A percentile compares a stretch with the other conserved stretches of the same genome.
These are phyloP conservation scores for Galerina sulciceps DNA, from an alignment of 768 basidiomycete genomes.

Conservation along the genomic window DNA sequence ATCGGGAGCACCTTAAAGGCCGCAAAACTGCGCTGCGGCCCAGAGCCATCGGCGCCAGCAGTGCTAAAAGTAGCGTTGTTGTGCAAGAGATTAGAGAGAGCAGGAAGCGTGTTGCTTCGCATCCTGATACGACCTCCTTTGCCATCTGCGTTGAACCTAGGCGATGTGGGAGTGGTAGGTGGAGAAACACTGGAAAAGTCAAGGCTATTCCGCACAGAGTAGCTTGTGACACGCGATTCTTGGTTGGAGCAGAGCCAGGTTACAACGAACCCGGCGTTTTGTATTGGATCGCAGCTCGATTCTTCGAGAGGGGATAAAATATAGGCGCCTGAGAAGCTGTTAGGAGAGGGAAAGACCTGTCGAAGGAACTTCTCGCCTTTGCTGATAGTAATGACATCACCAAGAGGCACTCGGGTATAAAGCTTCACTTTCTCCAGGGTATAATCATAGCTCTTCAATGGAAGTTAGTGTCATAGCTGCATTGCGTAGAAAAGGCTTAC, in stretches of 20 bases:
- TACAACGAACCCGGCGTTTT: slow-evolving; percentile 89
- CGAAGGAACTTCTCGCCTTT: slow-evolving; percentile 58
- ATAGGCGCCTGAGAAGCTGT: slow-evolving; percentile 72
- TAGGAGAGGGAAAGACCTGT: not conserved
- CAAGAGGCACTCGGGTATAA: slow-evolving; percentile 88
- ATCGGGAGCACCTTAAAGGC: slow-evolving; percentile 84
- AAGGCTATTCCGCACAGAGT: slow-evolving; percentile 79
- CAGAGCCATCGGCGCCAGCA: slow-evolving; percentile 12
- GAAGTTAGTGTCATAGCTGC: not conserved
- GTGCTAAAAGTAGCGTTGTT: slow-evolving; percentile 26
- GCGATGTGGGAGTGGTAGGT: slow-evolving; percentile 19
- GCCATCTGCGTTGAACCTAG: slow-evolving; percentile 17
- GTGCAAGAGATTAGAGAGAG: slow-evolving; percentile 21
- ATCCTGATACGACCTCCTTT: slow-evolving; percentile 3
- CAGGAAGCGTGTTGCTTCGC: slow-evolving; percentile 27
- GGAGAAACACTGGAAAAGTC: slow-evolving; percentile 28
- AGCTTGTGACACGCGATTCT: slow-evolving; percentile 80
- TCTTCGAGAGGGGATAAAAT: slow-evolving; percentile 94
- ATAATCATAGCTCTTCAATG: slow-evolving; percentile 86
- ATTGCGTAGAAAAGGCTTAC: slow-evolving; percentile 44
- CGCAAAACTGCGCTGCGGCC: slow-evolving; percentile 53
- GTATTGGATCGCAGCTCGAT: slow-evolving; percentile 81
- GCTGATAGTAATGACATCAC: slow-evolving; percentile 74
- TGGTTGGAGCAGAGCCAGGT: slow-evolving; percentile 77
- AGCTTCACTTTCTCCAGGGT: slow-evolving; percentile 88